Conservation (phyloP, 2,329 filamentous ascomycete species). For the Dryadomyces quercus-mongolicae region DNA sequence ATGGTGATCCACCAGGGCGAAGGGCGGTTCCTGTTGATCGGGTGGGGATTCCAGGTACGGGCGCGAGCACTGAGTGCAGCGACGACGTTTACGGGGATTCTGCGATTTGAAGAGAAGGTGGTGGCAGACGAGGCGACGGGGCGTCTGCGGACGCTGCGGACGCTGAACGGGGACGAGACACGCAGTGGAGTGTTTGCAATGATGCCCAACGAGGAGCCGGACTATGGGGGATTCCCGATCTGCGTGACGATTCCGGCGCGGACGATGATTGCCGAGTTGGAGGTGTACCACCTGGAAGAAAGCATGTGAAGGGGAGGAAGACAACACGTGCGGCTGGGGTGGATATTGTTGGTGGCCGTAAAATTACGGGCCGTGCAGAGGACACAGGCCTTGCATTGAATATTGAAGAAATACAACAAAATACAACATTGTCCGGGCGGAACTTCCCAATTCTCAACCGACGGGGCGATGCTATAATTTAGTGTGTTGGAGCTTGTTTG, state of each 20-base stretch:
- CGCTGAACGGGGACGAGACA: constrained; percentile 28
- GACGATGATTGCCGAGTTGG: constrained; percentile 31
- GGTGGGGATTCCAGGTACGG: not conserved
- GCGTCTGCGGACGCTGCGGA: not conserved
- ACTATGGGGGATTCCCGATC: constrained; percentile 44
- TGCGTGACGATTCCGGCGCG: constrained; percentile 38
- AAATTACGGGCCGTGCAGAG: not conserved
- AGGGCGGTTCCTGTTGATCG: not conserved
- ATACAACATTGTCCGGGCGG: not conserved
- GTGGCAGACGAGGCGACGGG: not conserved
- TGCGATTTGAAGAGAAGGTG: not conserved
- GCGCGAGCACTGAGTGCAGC: not conserved
- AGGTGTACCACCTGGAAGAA: constrained; percentile 18
- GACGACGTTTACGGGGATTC: not conserved
- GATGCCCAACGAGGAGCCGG: constrained; percentile 43
- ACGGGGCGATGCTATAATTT: not conserved
- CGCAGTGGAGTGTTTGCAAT: constrained; percentile 31
- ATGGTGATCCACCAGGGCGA: not conserved
- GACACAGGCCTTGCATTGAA: not conserved
- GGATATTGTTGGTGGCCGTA: not conserved
- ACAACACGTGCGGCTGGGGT: not conserved
- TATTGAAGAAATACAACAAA: not conserved
- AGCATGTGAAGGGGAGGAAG: not conserved
- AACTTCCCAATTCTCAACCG: not conserved
- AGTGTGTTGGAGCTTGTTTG: not conserved